Conservation (phyloP, 441 rosid species). For the Syzygium malaccense region DNA sequence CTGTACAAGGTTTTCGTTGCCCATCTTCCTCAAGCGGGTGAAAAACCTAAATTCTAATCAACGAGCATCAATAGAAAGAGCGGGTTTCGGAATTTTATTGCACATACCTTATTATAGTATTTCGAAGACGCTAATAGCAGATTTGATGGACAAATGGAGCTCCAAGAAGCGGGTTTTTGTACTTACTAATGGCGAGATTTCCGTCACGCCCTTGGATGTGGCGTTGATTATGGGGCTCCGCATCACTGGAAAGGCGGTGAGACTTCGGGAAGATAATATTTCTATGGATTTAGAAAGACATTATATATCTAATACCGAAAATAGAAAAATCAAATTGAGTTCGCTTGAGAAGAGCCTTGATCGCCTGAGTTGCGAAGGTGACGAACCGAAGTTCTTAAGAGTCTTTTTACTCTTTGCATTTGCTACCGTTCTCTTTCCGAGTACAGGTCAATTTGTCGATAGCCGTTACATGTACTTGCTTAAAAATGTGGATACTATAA, state of each 20-base stretch:
- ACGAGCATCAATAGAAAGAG: conserved; percentile 8
- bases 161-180: conserved; percentile 9
- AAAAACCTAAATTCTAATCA: conserved; percentile 18
- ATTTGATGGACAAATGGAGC: conserved; percentile 27
- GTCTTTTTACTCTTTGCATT: too few species aligned
- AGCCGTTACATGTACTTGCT: too few species aligned
- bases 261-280: too few species aligned
- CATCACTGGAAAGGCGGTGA: not conserved
- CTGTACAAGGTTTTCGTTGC: conserved; percentile 24
- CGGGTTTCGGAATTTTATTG: conserved; percentile 18
- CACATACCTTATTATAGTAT: conserved; percentile 16
- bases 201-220: conserved; percentile 14
- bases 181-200: conserved; percentile 10
- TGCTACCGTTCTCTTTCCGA: too few species aligned
- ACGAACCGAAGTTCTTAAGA: too few species aligned
- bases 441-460: too few species aligned
- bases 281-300: too few species aligned
- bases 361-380: too few species aligned
- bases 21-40: conserved; percentile 20
- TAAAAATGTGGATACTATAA: too few species aligned
- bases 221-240: conserved; percentile 23
- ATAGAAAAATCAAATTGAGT: too few species aligned
- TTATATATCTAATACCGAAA: too few species aligned
- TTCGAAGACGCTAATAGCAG: conserved; percentile 19
- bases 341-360: too few species aligned